Percentiles rank a stretch among this genome's conserved stretches.
Conservation (phyloP, 2,329 filamentous ascomycete genomes). For the Clarireedia homoeocarpa region DNA sequence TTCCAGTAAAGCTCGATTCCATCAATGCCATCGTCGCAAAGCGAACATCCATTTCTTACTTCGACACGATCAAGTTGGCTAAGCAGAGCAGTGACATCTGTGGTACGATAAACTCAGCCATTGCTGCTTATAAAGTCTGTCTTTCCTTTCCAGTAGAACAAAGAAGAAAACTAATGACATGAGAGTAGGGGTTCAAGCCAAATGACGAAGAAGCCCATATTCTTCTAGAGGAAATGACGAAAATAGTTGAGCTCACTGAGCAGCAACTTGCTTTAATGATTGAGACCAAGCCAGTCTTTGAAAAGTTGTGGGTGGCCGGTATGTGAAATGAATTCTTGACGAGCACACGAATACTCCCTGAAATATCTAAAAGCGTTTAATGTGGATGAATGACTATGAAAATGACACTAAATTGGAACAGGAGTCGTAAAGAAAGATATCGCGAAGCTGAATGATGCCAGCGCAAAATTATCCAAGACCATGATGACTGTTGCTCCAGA, state of each 20-base stretch:
- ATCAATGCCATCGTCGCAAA: background rate
- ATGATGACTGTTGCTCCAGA: background rate
- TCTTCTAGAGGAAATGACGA: background rate
- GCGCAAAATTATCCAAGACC: background rate
- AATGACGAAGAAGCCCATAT: background rate
- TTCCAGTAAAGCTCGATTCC: background rate
- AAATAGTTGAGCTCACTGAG: background rate
- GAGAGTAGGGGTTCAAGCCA: background rate
- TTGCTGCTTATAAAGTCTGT: background rate
- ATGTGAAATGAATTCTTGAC: background rate
- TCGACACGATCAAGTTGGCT: background rate
- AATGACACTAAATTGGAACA: background rate
- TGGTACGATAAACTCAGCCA: background rate
- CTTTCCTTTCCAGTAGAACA: background rate
- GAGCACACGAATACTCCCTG: background rate
- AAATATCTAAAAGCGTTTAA: too few relatives aligned
- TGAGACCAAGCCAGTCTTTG: background rate
- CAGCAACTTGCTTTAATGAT: background rate
- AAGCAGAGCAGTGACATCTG: background rate
- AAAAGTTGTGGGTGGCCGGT: constrained; percentile 2
- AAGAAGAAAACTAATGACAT: background rate
- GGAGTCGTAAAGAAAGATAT: background rate
- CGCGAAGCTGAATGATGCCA: background rate
- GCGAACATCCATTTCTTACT: background rate
- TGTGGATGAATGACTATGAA: background rate